Conservation (phyloP, 371 early-diverging fungal genomes). For the Parasitella parasitica region DNA sequence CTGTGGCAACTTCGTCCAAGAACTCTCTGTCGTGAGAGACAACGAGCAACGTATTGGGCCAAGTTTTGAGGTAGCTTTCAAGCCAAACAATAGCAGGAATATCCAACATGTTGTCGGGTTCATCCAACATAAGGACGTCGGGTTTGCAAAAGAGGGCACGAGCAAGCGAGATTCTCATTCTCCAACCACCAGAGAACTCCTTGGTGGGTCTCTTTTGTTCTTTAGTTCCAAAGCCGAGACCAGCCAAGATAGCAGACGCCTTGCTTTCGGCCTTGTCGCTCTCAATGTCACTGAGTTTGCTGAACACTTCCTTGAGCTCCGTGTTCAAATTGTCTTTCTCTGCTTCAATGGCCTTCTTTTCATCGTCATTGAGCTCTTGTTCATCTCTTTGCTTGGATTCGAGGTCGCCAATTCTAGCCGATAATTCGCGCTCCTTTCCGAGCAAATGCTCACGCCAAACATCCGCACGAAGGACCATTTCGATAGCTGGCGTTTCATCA, state of each 20-base stretch:
- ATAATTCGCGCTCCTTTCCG: slow-evolving; percentile 76
- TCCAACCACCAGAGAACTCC: slow-evolving; percentile 96
- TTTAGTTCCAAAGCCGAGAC: slow-evolving; percentile 90
- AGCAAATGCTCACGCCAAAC: slow-evolving; percentile 91
- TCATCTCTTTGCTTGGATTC: slow-evolving; percentile 30
- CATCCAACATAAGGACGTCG: slow-evolving; percentile 97
- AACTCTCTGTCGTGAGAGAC: slow-evolving; percentile 99
- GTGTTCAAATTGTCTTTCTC: slow-evolving; percentile 64
- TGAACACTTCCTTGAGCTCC: slow-evolving; percentile 81
- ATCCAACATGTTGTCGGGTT: slow-evolving; percentile 98
- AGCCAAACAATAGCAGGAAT: slow-evolving; percentile 97
- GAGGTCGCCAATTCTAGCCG: slow-evolving; percentile 37
- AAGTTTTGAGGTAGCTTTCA: slow-evolving; percentile 87
- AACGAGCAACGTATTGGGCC: slow-evolving; percentile 90
- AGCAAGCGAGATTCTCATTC: slow-evolving; percentile 93
- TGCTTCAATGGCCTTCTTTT: slow-evolving; percentile 62
- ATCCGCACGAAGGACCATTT: slow-evolving; percentile 92
- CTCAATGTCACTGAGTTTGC: slow-evolving; percentile 89
- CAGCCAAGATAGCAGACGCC: slow-evolving; percentile 89
- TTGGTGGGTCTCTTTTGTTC: slow-evolving; percentile 82
- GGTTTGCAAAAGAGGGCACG: slow-evolving; percentile 96
- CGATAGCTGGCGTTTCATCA: slow-evolving; percentile 84
- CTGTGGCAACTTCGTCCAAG: slow-evolving; percentile 95
- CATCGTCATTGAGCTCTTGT: slow-evolving; percentile 48
- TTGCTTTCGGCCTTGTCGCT: slow-evolving; percentile 94